phyloP scores from a whole-genome alignment of 768 basidiomycete species.

The Rhizopogon vesiculosus region DNA sequence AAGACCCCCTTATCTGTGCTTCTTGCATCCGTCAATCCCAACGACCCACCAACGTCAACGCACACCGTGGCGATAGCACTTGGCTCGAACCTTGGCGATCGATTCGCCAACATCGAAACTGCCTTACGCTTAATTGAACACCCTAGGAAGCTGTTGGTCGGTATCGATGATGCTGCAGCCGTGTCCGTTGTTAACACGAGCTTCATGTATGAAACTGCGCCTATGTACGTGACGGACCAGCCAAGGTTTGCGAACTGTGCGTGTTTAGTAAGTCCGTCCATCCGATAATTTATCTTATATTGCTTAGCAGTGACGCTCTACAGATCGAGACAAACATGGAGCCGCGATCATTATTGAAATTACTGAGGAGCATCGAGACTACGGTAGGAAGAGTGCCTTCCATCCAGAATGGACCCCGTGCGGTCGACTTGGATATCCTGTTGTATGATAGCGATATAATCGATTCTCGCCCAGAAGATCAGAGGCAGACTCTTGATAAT shows the following conservation, averaged over 20 bases:
- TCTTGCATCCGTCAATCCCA: not conserved
- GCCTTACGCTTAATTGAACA: slow-evolving; percentile 71
- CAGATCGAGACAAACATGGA: slow-evolving; percentile 74
- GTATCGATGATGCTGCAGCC: slow-evolving; percentile 16
- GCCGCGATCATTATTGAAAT: slow-evolving; percentile 51
- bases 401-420: slow-evolving; percentile 81
- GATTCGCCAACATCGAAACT: slow-evolving; percentile 74
- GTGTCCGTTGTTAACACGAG: slow-evolving; percentile 67
- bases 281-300: not conserved
- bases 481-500: slow-evolving; percentile 41
- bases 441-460: slow-evolving; percentile 62
- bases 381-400: slow-evolving; percentile 76
- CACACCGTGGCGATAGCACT: slow-evolving; percentile 66
- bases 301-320: not conserved
- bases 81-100: slow-evolving; percentile 89
- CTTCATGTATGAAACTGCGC: slow-evolving; percentile 87
- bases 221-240: slow-evolving; percentile 96
- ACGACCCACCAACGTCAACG: not conserved
- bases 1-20: not conserved
- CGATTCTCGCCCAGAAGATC: slow-evolving; percentile 46
- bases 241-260: slow-evolving; percentile 86
- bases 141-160: slow-evolving; percentile 27
- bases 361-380: slow-evolving; percentile 71
- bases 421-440: slow-evolving; percentile 86
- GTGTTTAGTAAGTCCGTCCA: slow-evolving; percentile 61